Base-by-base conservation (phyloP, 2,329 filamentous ascomycete genomes). In the Geosmithia morbida region DNA sequence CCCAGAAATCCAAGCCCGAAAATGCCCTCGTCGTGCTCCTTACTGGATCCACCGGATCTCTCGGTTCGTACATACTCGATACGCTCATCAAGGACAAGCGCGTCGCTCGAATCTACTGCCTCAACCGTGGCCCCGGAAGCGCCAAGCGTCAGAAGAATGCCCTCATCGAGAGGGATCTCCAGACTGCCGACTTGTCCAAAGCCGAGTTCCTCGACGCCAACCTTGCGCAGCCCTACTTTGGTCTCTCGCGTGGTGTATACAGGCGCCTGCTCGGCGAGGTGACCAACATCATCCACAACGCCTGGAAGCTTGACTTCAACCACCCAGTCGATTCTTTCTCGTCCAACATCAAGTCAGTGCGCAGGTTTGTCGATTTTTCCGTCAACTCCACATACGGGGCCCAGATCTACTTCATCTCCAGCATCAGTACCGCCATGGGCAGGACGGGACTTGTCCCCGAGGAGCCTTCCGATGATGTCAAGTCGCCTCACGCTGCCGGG, bases 21-120 rank as follows among this genome's bases (percentile, higher is more conserved):
- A 53, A 64, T 48, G 48, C 59, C 48, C 52, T 67, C 51, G 87
- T 83, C 0, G 72, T 92, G 11, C 82, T 95, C 60, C 66, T 95
- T 10, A 95, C 88, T 1, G 89, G 89, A 20, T 86, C 84, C 2
- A 95, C 89, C 5, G 89, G 89, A 2, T 94, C 94, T 65, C 65
- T 96, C 17, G 89, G 88, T 16, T 77, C 85, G 0, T 92, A 88
- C 57, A 70, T 95, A 2, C 60, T 71, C 7, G 59, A 66, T 20
- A 51, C 59, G 67, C 10, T 58, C 61, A 45, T 44, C 20, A n/a
- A 45, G 30, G 7, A 43, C 50, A 39, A 46, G 2, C 14, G 43
- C 3, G 49, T 52, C 2, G 39, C 30, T 11, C 55, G 49, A 13
- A 37, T 62, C 5, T 44, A 59, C 19, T 54, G 53, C 5, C 49